Evolutionary conservation across 1,139 yeast species (phyloP), one percentile per base, ranked within the genome.

Genomic region (Geotrichum citri-aurantii): DNA sequence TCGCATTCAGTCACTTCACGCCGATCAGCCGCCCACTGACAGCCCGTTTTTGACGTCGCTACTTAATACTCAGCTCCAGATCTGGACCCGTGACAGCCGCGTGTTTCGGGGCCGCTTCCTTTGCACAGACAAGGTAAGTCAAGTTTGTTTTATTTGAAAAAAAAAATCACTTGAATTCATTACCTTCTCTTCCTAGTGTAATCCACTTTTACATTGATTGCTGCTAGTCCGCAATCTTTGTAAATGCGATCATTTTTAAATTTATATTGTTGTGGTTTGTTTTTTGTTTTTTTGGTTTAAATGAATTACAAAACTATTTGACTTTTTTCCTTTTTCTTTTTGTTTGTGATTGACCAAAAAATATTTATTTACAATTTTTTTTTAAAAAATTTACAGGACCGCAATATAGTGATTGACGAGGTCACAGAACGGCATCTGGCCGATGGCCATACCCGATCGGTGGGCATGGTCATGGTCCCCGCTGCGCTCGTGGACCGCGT

Each of bases 391-490:
- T n/a, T n/a, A 3, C n/a, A 55, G 58, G 52, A 48, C 52, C n/a
- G 19, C 12, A 56, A 56, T 31, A 48, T 56, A 12, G 44, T 56
- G 23, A 52, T 56, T 4, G 49, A 52, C 12, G 50, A 56, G n/a
- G 58, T 56, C 26, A 37, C 44, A 12, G 58, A 56, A 33, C 8
- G 8, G 14, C 54, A 53, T 17, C 44, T 14, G 5, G 46, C 23
- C 21, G 48, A 56, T 14, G 55, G 46, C 17, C 54, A 51, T 17
- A 21, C 47, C 26, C 50, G 58, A 14, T 14, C 52, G 6, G 31
- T 53, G 31, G 58, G 58, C 5, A 56, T 56, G 58, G 50, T 56
- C 42, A 56, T 56, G 26, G 55, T 56, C 23, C 58, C 58, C 4
- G 55, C 55, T 10, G 40, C 27, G n/a, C 19, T 56, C 27, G 55